A percentile compares a stretch with the other conserved stretches of the same genome.
Conservation (phyloP, 176 grass and related monocot species). For the Echinochloa phyllopogon region DNA sequence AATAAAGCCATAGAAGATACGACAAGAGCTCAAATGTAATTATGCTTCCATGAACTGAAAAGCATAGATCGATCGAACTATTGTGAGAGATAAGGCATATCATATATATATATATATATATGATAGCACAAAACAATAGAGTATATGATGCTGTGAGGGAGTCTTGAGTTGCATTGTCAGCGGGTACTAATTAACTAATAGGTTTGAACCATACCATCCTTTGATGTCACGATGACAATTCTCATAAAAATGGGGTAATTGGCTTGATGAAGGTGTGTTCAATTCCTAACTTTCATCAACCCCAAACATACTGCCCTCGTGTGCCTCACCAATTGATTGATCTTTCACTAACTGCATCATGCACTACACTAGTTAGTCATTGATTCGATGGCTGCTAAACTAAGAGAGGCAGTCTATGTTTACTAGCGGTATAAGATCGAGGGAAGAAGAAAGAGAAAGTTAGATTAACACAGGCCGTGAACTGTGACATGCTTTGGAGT, state of each 20-base stretch:
- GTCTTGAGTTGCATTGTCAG: too few relatives aligned
- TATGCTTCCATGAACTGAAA: background rate
- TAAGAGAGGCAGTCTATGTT: conserved; percentile 20
- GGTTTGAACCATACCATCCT: background rate
- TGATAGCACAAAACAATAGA: background rate
- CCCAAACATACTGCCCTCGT: background rate
- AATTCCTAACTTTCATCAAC: background rate
- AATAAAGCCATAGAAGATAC: background rate
- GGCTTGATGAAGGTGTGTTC: background rate
- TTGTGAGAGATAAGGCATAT: background rate
- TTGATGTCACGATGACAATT: background rate
- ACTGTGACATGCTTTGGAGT: background rate
- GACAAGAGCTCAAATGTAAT: background rate
- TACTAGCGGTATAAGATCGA: background rate
- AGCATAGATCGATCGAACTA: background rate
- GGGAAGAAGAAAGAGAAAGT: background rate
- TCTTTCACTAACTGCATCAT: background rate
- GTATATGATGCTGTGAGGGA: too few relatives aligned
- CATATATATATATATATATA: background rate
- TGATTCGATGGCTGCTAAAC: background rate
- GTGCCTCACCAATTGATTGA: background rate
- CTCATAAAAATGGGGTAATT: background rate
- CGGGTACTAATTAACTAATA: background rate
- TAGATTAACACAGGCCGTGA: conserved; percentile 7
- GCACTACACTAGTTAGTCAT: background rate